Base-by-base conservation (phyloP, 495 filamentous ascomycete genomes). In the Hypoxylon rickii region DNA sequence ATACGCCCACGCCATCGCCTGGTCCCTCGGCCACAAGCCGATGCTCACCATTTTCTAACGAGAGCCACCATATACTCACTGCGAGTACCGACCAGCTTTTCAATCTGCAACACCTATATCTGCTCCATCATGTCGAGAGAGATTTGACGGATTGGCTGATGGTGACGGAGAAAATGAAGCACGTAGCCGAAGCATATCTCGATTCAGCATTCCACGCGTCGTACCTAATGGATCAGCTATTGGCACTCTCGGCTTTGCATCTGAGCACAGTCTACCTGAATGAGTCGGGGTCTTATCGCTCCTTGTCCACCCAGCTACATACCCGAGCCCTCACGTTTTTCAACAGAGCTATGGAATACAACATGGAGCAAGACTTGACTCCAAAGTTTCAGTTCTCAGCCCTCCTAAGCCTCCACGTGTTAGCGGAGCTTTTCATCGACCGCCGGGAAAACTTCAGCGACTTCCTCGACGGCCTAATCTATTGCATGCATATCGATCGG, bases 351-450 rank as follows among this genome's bases (percentile, higher is more conserved):
- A 41, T 48, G 2, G 42, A 39, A 8, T 54, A 68, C 1, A 24
- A 72, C 0, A 67, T 60, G 4, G 49, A 58, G 0, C 64, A 74
- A 2, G 77, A 67, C n/a, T 75, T 78, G 36, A 54, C 77, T 5
- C 66, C 76, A 0, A 45, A 70, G 2, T 77, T 82, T 38, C 39
- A 83, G n/a, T 85, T 83, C 49, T 76, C 79, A 0, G 63, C 67
- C 1, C 7, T 75, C 8, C 40, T 82, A 0, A 79, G 76, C 0
- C 44, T 79, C 7, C 76, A 81, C 31, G 62, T 73, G 20, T 73
- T 85, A 24, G 78, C 67, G 64, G 76, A 83, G 37, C 64, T 65
- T 10, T 53, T 75, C 12, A 51, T 61, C 0, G 48, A 62, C 22
- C 54, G 62, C 4, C n/a, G n/a, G n/a, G 31, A 64, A 0, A 64